phyloP scores from a whole-genome alignment of 257 asterid species.

The Cordia subcordata region DNA sequence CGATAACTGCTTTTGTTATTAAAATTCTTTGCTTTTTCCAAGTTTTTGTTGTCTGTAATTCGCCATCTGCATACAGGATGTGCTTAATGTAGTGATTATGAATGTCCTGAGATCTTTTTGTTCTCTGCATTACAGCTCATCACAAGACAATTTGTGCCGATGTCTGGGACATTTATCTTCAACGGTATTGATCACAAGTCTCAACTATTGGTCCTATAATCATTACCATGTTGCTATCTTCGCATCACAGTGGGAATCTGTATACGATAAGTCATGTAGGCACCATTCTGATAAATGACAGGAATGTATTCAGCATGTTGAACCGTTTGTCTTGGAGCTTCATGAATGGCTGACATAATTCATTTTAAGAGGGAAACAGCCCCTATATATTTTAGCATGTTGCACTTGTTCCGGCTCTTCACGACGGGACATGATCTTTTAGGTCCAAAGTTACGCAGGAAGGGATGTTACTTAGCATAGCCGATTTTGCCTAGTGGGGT shows the following conservation, averaged over 20 bases:
- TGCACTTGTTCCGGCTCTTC: too few relatives aligned
- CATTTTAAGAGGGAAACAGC: too few relatives aligned
- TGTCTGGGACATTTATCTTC: conserved; percentile 90
- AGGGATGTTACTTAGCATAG: too few relatives aligned
- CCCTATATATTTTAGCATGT: too few relatives aligned
- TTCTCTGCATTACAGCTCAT: conserved; percentile 55
- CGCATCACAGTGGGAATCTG: neutral
- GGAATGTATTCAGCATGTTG: neutral
- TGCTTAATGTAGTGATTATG: neutral
- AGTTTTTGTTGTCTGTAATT: too few relatives aligned
- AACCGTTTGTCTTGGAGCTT: neutral
- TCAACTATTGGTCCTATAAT: conserved; percentile 55
- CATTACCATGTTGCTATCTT: neutral
- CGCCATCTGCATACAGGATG: too few relatives aligned
- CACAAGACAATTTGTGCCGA: conserved; percentile 86
- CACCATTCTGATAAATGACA: neutral
- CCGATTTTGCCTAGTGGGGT: too few relatives aligned
- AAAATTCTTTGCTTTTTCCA: neutral
- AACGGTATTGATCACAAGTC: conserved; percentile 92
- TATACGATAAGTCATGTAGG: neutral
- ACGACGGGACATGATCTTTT: too few relatives aligned
- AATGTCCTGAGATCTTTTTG: conserved; percentile 13
- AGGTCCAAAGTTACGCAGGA: too few relatives aligned
- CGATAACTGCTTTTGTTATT: neutral
- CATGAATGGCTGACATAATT: too few relatives aligned